Evolutionary conservation across 23 red algal genomes (phyloP).

Genomic region (Gracilaria vermiculophylla): DNA sequence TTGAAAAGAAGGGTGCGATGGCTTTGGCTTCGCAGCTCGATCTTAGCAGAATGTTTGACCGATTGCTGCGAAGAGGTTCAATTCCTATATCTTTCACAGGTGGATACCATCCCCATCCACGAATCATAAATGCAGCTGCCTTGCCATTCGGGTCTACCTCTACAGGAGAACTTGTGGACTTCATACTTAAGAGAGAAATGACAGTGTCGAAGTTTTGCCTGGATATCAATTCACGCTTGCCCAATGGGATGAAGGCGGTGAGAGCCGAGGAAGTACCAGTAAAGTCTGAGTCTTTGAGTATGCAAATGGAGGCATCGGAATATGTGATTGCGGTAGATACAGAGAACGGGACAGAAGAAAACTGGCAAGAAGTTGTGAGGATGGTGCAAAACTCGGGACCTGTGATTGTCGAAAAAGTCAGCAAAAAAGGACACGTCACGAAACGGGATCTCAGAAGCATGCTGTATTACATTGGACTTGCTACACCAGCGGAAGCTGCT

Average conservation of each 20-base stretch:
- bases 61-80: constrained; percentile 48
- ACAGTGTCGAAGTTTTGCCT: constrained; percentile 11
- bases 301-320: constrained; percentile 39
- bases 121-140: constrained; percentile 53
- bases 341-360: background rate
- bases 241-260: constrained; percentile 25
- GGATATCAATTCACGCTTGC: constrained; percentile 46
- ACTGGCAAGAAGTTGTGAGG: constrained; percentile 23
- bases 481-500: constrained; percentile 42
- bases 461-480: constrained; percentile 33
- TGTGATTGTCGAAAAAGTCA: constrained; percentile 61
- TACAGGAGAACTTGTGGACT: constrained; percentile 61
- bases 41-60: constrained; percentile 62
- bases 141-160: constrained; percentile 68
- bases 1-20: constrained; percentile 40
- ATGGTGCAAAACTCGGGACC: constrained; percentile 35
- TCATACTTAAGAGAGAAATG: constrained; percentile 30
- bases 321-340: constrained; percentile 55
- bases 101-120: constrained; percentile 63
- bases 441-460: constrained; percentile 40
- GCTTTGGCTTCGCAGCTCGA: constrained; percentile 66
- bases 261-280: constrained; percentile 29
- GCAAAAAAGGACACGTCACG: constrained; percentile 30
- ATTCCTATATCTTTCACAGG: constrained; percentile 62
- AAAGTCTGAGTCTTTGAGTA: background rate